Conservation (phyloP, 164 flowering plant genomes). For the Dillenia turbinata region DNA sequence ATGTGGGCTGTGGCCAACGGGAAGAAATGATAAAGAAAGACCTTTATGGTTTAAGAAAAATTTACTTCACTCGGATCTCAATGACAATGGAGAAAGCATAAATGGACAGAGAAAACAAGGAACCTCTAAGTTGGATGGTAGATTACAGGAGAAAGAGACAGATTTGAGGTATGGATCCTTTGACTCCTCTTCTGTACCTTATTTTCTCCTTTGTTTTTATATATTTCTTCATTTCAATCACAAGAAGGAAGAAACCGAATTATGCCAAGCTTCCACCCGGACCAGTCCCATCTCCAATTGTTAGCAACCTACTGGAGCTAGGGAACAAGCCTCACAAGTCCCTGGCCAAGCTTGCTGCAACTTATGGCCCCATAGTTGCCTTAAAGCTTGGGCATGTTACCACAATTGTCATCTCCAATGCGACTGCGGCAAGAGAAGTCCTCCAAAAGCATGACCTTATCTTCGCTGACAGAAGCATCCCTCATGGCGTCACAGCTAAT, state of each 20-base stretch:
- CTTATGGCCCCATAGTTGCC: conserved; percentile 28
- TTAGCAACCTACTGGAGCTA: conserved; percentile 29
- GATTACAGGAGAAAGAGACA: too few relatives aligned
- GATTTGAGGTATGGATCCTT: too few relatives aligned
- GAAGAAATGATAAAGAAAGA: too few relatives aligned
- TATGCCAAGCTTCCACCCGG: conserved; percentile 29
- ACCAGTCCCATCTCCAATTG: conserved; percentile 24
- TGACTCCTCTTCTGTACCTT: background rate
- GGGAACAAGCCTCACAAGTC: conserved; percentile 31
- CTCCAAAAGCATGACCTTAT: conserved; percentile 20
- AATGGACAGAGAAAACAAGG: too few relatives aligned
- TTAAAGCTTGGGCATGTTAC: conserved; percentile 21
- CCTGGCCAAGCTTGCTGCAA: conserved; percentile 22
- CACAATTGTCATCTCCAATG: conserved; percentile 23
- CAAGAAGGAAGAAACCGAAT: too few relatives aligned
- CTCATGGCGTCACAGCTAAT: conserved; percentile 7
- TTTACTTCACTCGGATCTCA: too few relatives aligned
- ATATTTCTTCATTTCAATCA: background rate
- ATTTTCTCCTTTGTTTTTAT: background rate
- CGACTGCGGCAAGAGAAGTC: conserved; percentile 21
- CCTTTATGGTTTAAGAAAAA: too few relatives aligned
- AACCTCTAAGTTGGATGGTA: too few relatives aligned
- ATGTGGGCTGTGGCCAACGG: too few relatives aligned
- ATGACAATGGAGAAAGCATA: too few relatives aligned
- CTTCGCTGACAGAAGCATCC: conserved; percentile 11